A percentile compares a stretch with the other conserved stretches of the same genome.
These are phyloP conservation scores for Striga asiatica DNA, from an alignment of 257 asterid species.

Conservation along the genomic window DNA sequence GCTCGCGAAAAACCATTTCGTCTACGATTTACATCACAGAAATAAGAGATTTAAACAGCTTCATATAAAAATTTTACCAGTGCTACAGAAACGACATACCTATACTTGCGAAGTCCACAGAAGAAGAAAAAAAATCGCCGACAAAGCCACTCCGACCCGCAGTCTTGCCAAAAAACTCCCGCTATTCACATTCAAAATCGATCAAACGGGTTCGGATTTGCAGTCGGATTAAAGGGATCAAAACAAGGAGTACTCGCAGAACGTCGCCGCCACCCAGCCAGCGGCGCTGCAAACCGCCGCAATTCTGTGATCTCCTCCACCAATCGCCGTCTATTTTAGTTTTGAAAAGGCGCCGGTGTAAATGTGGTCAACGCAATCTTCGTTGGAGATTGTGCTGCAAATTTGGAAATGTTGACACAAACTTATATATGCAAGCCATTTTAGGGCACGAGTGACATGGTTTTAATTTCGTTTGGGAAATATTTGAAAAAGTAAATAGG, in stretches of 20 bases:
- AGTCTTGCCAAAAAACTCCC: conserved; percentile 23
- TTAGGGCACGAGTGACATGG: too few species aligned
- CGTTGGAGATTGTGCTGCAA: neutral
- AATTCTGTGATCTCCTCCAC: conserved; percentile 10
- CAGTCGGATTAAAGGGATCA: neutral
- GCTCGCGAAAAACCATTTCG: too few species aligned
- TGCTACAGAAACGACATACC: conserved; percentile 16
- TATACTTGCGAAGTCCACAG: neutral
- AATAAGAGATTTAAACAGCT: too few species aligned
- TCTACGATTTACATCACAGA: too few species aligned
- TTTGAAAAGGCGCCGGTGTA: conserved; percentile 27
- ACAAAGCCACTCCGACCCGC: conserved; percentile 9
- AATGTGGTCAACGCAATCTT: conserved; percentile 33
- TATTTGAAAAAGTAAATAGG: too few species aligned
- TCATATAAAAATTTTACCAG: conserved; percentile 1
- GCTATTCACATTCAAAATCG: conserved; percentile 3
- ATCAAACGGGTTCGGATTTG: neutral
- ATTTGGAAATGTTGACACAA: too few species aligned
- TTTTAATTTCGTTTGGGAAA: too few species aligned
- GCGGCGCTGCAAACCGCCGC: neutral
- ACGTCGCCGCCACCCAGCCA: neutral
- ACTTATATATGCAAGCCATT: too few species aligned
- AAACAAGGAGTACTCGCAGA: neutral
- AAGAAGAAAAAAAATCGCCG: conserved; percentile 3
- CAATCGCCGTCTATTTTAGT: neutral